Conservation (phyloP, 345 rosid genomes). For the Hirschfeldia incana region DNA sequence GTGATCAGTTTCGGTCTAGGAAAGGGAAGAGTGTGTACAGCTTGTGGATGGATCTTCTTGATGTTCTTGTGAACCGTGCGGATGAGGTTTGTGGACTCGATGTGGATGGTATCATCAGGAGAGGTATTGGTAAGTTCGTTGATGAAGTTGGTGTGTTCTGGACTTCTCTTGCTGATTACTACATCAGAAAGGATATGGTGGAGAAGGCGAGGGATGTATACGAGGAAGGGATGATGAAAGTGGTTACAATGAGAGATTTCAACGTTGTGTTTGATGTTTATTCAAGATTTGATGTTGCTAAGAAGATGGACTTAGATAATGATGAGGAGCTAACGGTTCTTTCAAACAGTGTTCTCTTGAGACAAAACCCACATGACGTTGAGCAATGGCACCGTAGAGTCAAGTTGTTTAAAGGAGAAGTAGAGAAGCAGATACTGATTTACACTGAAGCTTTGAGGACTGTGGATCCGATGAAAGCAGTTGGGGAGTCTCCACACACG, state of each 20-base stretch:
- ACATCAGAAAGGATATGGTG: constrained; percentile 54
- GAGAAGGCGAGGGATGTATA: constrained; percentile 87
- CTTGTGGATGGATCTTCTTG: neutral
- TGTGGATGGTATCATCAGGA: constrained; percentile 92
- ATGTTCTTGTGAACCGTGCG: constrained; percentile 33
- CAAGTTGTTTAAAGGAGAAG: neutral
- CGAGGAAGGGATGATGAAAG: constrained; percentile 87
- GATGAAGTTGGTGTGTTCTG: constrained; percentile 47
- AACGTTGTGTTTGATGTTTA: constrained; percentile 90
- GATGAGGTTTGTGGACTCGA: constrained; percentile 81
- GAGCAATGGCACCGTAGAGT: neutral
- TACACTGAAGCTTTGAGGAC: neutral
- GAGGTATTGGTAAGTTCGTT: constrained; percentile 50
- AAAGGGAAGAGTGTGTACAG: neutral
- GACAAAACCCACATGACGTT: neutral
- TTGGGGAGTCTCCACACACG: constrained; percentile 86
- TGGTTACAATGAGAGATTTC: constrained; percentile 62
- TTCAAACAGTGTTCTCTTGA: neutral
- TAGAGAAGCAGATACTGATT: neutral
- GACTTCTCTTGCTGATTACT: constrained; percentile 95
- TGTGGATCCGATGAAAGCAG: constrained; percentile 49
- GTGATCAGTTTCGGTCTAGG: neutral
- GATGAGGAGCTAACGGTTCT: neutral
- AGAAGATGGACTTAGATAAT: constrained; percentile 57
- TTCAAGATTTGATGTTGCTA: constrained; percentile 61